Percentiles rank a stretch among this genome's conserved stretches.
Conservation (phyloP, 768 basidiomycete species). For the Dictyophora rubrovolvata region DNA sequence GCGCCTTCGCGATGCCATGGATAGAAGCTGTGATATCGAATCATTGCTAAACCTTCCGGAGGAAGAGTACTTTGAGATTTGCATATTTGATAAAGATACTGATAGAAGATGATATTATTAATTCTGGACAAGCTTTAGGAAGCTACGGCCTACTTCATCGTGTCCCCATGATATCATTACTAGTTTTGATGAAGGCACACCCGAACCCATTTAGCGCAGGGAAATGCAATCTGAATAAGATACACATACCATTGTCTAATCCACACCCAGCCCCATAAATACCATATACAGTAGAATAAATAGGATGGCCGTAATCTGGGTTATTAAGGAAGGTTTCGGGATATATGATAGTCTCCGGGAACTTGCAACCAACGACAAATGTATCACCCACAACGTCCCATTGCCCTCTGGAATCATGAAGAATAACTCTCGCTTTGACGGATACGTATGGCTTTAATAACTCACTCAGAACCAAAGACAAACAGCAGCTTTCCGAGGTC, state of each 20-base stretch:
- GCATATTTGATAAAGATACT: conserved; percentile 79
- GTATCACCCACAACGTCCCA: conserved; percentile 93
- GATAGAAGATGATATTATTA: neutral
- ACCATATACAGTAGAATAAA: conserved; percentile 64
- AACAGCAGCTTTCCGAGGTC: conserved; percentile 84
- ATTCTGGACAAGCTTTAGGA: neutral
- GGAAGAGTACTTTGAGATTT: conserved; percentile 78
- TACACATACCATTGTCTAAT: conserved; percentile 44
- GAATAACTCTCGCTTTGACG: neutral
- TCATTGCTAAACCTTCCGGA: conserved; percentile 78
- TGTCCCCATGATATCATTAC: conserved; percentile 90
- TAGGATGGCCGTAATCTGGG: conserved; percentile 52
- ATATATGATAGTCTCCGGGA: conserved; percentile 76
- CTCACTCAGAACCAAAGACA: conserved; percentile 63
- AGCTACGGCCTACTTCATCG: conserved; percentile 56
- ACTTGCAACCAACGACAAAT: conserved; percentile 77
- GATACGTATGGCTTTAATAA: too few relatives aligned
- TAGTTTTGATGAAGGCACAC: neutral
- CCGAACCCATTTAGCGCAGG: too few relatives aligned
- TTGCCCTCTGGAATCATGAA: conserved; percentile 50
- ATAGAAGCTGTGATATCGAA: conserved; percentile 92
- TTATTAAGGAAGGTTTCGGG: conserved; percentile 69
- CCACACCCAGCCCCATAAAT: conserved; percentile 74
- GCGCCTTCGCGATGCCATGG: conserved; percentile 91
- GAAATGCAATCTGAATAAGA: neutral